phyloP scores from a whole-genome alignment of 352 stramenopile species.

The Globisporangium apiculatum region DNA sequence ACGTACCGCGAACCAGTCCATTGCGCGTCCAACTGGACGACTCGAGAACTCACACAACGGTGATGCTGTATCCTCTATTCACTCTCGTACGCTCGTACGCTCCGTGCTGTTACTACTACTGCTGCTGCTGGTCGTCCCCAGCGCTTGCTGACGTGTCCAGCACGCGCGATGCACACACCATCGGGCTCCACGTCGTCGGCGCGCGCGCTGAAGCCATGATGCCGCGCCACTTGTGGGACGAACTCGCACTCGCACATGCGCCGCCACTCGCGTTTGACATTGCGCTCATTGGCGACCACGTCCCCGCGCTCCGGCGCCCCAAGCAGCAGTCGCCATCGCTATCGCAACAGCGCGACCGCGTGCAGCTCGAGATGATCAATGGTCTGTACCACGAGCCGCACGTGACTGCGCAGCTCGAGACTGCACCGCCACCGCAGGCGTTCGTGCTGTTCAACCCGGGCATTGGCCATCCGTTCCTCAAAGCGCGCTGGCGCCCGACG shows the following conservation, averaged over 20 bases:
- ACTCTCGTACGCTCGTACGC: not conserved
- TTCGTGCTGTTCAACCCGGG: slow-evolving; percentile 75
- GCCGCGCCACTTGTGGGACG: slow-evolving; percentile 62
- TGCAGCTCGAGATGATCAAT: slow-evolving; percentile 35
- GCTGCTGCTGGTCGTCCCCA: not conserved
- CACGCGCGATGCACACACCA: slow-evolving; percentile 6
- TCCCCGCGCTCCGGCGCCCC: slow-evolving; percentile 23
- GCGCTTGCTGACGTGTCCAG: not conserved
- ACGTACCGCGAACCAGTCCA: too few species aligned
- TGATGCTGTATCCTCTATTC: not conserved
- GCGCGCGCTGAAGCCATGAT: slow-evolving; percentile 70
- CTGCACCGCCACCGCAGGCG: slow-evolving; percentile 27
- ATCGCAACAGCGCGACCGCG: slow-evolving; percentile 4
- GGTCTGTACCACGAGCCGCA: slow-evolving; percentile 49
- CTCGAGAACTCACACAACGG: too few species aligned
- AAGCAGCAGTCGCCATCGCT: not conserved
- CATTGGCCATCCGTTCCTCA: slow-evolving; percentile 44
- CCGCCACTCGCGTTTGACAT: slow-evolving; percentile 24
- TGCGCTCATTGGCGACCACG: slow-evolving; percentile 61
- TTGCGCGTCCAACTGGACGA: too few species aligned
- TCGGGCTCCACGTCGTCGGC: slow-evolving; percentile 44
- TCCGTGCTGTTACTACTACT: not conserved
- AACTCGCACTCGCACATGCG: slow-evolving; percentile 37
- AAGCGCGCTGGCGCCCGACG: slow-evolving; percentile 46
- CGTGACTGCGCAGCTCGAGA: slow-evolving; percentile 8